These are phyloP conservation scores for Allodekkera sacchari DNA, from an alignment of 805 yeast species.

Conservation along the genomic window DNA sequence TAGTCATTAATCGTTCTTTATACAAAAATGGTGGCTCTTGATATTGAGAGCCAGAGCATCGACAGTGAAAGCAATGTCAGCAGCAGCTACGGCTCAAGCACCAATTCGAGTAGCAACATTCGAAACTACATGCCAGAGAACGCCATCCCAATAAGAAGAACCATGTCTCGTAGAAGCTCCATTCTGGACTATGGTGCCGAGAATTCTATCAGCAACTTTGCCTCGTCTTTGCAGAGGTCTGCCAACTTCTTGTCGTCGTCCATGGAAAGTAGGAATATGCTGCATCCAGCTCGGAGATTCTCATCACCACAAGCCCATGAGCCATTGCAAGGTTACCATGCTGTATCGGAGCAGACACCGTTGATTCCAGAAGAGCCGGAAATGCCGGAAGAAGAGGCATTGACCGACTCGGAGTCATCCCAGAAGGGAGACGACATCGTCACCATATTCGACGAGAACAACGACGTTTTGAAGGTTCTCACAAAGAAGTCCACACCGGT, in stretches of 20 bases:
- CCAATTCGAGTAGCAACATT: too few relatives aligned
- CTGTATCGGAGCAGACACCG: too few relatives aligned
- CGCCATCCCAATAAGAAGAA: slow-evolving; percentile 3
- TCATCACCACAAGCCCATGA: too few relatives aligned
- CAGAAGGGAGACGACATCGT: not conserved
- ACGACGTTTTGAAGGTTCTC: slow-evolving; percentile 7
- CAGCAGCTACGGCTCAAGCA: too few relatives aligned
- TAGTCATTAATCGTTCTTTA: too few relatives aligned
- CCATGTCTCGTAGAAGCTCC: slow-evolving; percentile 22
- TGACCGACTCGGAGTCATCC: not conserved
- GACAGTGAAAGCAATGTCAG: too few relatives aligned
- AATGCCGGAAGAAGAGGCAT: too few relatives aligned
- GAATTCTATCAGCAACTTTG: slow-evolving; percentile 29
- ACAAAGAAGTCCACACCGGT: slow-evolving; percentile 51
- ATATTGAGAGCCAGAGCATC: too few relatives aligned
- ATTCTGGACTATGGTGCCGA: slow-evolving; percentile 29
- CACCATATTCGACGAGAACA: slow-evolving; percentile 5
- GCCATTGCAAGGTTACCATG: too few relatives aligned
- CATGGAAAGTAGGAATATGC: slow-evolving; percentile 7
- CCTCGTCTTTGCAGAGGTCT: slow-evolving; percentile 24
- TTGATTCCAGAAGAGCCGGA: too few relatives aligned
- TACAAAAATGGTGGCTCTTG: too few relatives aligned
- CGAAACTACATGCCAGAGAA: not conserved
- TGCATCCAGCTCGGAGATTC: too few relatives aligned
- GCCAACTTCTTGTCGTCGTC: slow-evolving; percentile 23